Conservation (phyloP, 2,329 filamentous ascomycete species). For the Ascochyta pisi region DNA sequence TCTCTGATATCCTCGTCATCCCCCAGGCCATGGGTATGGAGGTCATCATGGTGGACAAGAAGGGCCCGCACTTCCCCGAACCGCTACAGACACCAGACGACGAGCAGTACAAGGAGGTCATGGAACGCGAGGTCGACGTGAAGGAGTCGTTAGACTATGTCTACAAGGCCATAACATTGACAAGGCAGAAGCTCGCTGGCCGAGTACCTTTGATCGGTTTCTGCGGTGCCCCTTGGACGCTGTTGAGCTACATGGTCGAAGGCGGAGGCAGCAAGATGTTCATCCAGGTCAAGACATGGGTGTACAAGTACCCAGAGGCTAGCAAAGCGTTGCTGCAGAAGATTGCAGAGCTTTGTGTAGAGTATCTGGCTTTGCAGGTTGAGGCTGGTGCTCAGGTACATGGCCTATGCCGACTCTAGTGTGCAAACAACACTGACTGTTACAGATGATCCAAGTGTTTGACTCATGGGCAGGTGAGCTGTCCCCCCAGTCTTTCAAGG, state of each 20-base stretch:
- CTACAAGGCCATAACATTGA: conserved; percentile 92
- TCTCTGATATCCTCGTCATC: conserved; percentile 97
- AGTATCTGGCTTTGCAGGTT: conserved; percentile 91
- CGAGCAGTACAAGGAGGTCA: conserved; percentile 78
- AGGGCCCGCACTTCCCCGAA: conserved; percentile 91
- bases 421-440: conserved; percentile 21
- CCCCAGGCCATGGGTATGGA: conserved; percentile 98
- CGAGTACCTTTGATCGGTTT: conserved; percentile 94
- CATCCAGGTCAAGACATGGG: conserved; percentile 93
- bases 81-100: conserved; percentile 82
- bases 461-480: conserved; percentile 98
- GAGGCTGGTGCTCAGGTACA: conserved; percentile 85
- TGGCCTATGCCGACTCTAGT: background rate
- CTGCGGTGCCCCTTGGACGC: conserved; percentile 94
- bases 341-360: conserved; percentile 92
- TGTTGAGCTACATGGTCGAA: conserved; percentile 99
- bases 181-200: conserved; percentile 83
- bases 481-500: conserved; percentile 80
- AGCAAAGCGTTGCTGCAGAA: conserved; percentile 84
- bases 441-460: conserved; percentile 88
- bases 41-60: conserved; percentile 98
- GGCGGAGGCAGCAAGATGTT: conserved; percentile 96
- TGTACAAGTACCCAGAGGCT: conserved; percentile 85
- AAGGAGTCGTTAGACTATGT: conserved; percentile 88
- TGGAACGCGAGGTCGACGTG: conserved; percentile 82